These are phyloP conservation scores for Fusarium mexicanum DNA, from an alignment of 2,329 filamentous ascomycete genomes.

Conservation along the genomic window DNA sequence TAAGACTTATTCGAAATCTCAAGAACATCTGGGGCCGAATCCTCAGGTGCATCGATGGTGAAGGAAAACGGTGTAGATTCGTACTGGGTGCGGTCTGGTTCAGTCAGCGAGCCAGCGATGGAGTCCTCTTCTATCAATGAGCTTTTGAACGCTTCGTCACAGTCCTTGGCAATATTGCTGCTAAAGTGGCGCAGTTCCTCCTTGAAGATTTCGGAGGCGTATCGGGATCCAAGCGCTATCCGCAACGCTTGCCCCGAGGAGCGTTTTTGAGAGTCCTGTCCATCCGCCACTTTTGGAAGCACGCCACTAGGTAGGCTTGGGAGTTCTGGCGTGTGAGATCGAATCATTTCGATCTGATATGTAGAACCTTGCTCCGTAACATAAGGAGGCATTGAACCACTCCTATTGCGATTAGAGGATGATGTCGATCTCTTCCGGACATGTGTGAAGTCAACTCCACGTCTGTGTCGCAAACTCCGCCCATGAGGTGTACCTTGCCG, in stretches of 20 bases:
- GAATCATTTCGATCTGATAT: slow-evolving; percentile 34
- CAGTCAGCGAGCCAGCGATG: slow-evolving; percentile 47
- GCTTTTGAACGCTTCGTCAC: slow-evolving; percentile 91
- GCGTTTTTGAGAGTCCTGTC: slow-evolving; percentile 10
- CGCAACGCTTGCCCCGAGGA: slow-evolving; percentile 9
- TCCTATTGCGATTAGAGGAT: slow-evolving; percentile 41
- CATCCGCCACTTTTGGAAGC: slow-evolving; percentile 40
- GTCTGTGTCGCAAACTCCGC: slow-evolving; percentile 58
- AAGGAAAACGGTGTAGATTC: slow-evolving; percentile 56
- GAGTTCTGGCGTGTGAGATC: slow-evolving; percentile 46
- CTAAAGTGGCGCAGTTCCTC: slow-evolving; percentile 88
- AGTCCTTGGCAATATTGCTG: slow-evolving; percentile 85
- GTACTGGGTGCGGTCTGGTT: slow-evolving; percentile 45
- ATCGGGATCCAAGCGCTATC: slow-evolving; percentile 28
- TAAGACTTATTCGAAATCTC: slow-evolving; percentile 50
- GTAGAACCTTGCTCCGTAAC: slow-evolving; percentile 32
- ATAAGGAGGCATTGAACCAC: slow-evolving; percentile 28
- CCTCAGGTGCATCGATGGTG: slow-evolving; percentile 49
- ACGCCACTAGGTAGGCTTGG: slow-evolving; percentile 37
- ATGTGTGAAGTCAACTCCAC: slow-evolving; percentile 65
- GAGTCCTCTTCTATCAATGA: slow-evolving; percentile 57
- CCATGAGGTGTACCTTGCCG: slow-evolving; percentile 54
- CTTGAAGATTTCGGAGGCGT: slow-evolving; percentile 57
- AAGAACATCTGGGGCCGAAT: slow-evolving; percentile 16
- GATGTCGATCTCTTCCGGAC: slow-evolving; percentile 53